Base-by-base conservation (phyloP, 2,329 filamentous ascomycete genomes). In the Beauveria caledonica region DNA sequence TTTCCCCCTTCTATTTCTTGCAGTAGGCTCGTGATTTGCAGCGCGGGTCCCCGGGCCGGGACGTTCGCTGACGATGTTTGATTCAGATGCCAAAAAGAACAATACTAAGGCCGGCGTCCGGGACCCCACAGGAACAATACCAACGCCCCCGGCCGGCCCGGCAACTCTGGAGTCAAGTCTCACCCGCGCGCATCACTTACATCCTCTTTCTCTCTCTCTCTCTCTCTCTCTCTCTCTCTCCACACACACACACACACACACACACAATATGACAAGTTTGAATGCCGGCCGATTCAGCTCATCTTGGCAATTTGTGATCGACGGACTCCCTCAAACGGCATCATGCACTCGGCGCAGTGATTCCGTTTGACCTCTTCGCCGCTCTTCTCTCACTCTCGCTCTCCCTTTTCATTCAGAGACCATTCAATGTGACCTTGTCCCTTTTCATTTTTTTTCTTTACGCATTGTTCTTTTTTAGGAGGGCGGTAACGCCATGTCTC, bases 71-170 rank as follows among this genome's bases (percentile, higher is more conserved):
- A 36, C 33, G 5, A 36, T 15, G 33, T 42, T 44, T 58, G 55
- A 50, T 50, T 42, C 45, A 58, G 36, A 58, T 33, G 11, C 13
- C 29, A 25, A 5, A 21, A 45, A 44, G 56, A 59, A 59, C 56
- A 59, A 59, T 59, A 52, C 48, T 36, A 59, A 52, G 8, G 48
- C 25, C 9, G 48, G 48, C 15, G 3, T n/a, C 25, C 48, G 17
- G 17, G 17, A 0, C 56, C 48, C 52, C 59, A 51, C 59, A 57
- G 39, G 52, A 61, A 64, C 63, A 59, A 61, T 60, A 63, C 66
- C 45, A 67, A 66, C 54, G 25, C 40, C 33, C 11, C 5, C 10
- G 29, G 29, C 23, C 23, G 23, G 11, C 11, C 13, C 33, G 33
- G 40, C 10, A 19, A 45, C n/a, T 33, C 25, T 17, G 17, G 33